These are phyloP conservation scores for Suhomyces choctaworum DNA, from an alignment of 1,139 yeast species.

Conservation along the genomic window DNA sequence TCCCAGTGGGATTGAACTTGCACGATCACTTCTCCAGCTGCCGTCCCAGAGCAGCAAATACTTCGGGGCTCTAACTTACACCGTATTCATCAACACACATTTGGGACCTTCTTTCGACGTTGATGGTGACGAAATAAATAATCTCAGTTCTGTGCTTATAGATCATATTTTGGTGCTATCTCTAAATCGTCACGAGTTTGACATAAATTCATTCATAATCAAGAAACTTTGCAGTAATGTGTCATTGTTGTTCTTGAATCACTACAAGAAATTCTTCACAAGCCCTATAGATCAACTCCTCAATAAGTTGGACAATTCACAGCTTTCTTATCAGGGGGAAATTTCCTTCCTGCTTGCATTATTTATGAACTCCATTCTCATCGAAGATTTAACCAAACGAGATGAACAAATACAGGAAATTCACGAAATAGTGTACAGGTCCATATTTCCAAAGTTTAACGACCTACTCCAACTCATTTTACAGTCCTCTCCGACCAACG, in stretches of 20 bases:
- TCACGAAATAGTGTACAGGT: conserved; percentile 15
- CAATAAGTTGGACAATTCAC: conserved; percentile 2
- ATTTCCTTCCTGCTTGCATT: conserved; percentile 15
- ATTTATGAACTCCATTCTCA: conserved; percentile 42
- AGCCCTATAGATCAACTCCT: conserved; percentile 12
- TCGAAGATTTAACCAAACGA: conserved; percentile 54
- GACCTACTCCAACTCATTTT: conserved; percentile 4
- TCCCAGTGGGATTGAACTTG: conserved; percentile 49
- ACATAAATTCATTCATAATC: conserved; percentile 26
- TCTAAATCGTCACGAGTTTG: conserved; percentile 5
- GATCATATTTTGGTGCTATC: conserved; percentile 12
- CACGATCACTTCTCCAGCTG: conserved; percentile 45
- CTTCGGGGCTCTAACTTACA: conserved; percentile 72
- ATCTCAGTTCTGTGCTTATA: conserved; percentile 11
- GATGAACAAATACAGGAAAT: conserved; percentile 18
- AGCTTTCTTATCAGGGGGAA: conserved; percentile 6
- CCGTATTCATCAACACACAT: conserved; percentile 53
- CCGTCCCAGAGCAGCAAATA: conserved; percentile 55
- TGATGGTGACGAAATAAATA: conserved; percentile 4
- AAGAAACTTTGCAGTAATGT: conserved; percentile 51
- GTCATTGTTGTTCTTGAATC: conserved; percentile 47
- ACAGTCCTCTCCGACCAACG: background rate
- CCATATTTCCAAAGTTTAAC: conserved; percentile 13
- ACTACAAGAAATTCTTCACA: conserved; percentile 1
- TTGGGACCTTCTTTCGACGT: conserved; percentile 2